phyloP scores from a whole-genome alignment of 2,329 filamentous ascomycete species.

The Dissoconium aciculare region DNA sequence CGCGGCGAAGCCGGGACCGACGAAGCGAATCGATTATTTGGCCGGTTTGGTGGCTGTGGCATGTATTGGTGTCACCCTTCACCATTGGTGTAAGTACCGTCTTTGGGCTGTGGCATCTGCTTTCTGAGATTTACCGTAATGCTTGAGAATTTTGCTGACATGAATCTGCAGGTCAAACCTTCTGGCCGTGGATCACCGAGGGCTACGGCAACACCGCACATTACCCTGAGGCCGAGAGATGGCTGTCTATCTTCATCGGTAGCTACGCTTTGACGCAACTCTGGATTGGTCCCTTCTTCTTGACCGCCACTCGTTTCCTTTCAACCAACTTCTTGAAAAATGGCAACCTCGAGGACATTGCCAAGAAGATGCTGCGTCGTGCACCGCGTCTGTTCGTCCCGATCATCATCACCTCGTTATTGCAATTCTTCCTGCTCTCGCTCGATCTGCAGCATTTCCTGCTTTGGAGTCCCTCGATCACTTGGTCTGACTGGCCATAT shows the following conservation, averaged over 20 bases:
- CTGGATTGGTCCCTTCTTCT: constrained; percentile 37
- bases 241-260: constrained; percentile 29
- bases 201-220: constrained; percentile 24
- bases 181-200: constrained; percentile 20
- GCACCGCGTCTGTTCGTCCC: constrained; percentile 35
- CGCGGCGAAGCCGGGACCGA: constrained; percentile 1
- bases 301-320: constrained; percentile 34
- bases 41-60: constrained; percentile 33
- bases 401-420: constrained; percentile 27
- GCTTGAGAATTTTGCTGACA: too few relatives aligned
- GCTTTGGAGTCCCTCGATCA: constrained; percentile 32
- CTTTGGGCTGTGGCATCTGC: too few relatives aligned
- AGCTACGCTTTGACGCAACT: constrained; percentile 33
- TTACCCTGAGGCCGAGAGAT: constrained; percentile 27
- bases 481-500: constrained; percentile 36
- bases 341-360: constrained; percentile 30
- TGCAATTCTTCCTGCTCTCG: constrained; percentile 36
- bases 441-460: constrained; percentile 30
- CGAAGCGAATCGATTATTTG: constrained; percentile 31
- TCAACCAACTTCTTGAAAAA: constrained; percentile 29
- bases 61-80: constrained; percentile 31
- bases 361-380: constrained; percentile 31
- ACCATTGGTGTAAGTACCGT: constrained; percentile 32
- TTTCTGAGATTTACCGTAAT: too few relatives aligned
- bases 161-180: too few relatives aligned